Conservation (phyloP, 768 basidiomycete species). For the Mycena vulgaris region DNA sequence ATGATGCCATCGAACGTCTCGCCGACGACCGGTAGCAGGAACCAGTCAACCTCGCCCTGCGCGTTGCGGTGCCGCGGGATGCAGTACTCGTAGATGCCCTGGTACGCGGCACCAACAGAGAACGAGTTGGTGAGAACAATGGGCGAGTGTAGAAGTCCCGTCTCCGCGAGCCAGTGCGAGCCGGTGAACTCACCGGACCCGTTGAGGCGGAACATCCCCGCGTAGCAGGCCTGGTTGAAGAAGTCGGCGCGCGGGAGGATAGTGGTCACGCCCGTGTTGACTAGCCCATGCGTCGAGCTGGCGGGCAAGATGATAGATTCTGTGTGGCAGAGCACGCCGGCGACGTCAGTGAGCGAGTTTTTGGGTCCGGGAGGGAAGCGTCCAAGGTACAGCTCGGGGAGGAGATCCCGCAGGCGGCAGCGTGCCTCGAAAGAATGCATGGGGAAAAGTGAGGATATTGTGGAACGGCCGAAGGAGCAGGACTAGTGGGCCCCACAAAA, state of each 20-base stretch:
- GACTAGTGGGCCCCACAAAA: no score
- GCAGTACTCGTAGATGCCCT: slow-evolving; percentile 23
- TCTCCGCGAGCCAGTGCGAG: slow-evolving; percentile 20
- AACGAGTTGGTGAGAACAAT: slow-evolving; percentile 23
- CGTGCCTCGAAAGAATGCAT: no score
- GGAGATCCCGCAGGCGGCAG: slow-evolving; percentile 20
- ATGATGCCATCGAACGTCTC: slow-evolving; percentile 27
- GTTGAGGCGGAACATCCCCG: slow-evolving; percentile 20
- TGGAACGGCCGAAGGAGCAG: no score
- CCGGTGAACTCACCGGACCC: slow-evolving; percentile 25
- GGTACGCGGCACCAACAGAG: slow-evolving; percentile 22
- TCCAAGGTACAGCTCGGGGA: slow-evolving; percentile 9
- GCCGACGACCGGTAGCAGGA: slow-evolving; percentile 24
- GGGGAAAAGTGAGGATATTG: no score
- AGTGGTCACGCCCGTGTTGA: slow-evolving; percentile 25
- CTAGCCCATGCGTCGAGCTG: slow-evolving; percentile 4
- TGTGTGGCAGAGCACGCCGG: slow-evolving; percentile 14
- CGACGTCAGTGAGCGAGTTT: slow-evolving; percentile 22
- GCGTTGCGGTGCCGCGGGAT: slow-evolving; percentile 23
- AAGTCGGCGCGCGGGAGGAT: slow-evolving; percentile 27
- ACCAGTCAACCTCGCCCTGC: slow-evolving; percentile 20
- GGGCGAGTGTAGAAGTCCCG: slow-evolving; percentile 17
- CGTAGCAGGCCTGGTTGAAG: slow-evolving; percentile 23
- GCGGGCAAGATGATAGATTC: slow-evolving; percentile 14
- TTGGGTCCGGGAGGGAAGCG: slow-evolving; percentile 17